A percentile compares a stretch with the other conserved stretches of the same genome.
Evolutionary conservation across 176 grass and related monocot genomes (phyloP).

Genomic region (Cocos nucifera): DNA sequence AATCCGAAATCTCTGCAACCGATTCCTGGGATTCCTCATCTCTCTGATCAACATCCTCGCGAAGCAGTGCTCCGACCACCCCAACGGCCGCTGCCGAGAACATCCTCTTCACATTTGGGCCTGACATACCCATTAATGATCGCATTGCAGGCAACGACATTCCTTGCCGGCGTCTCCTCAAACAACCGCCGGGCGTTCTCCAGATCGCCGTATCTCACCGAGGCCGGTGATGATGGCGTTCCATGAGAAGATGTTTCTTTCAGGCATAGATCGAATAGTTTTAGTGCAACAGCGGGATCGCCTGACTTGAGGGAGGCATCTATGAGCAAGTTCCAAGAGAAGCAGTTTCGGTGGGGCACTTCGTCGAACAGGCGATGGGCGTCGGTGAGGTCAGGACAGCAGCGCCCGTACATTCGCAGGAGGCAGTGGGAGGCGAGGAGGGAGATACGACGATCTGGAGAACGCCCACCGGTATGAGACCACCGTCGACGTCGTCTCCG

Average conservation of each 20-base stretch:
- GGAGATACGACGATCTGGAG: too few relatives aligned
- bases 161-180: conserved; percentile 43
- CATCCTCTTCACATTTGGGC: too few relatives aligned
- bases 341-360: conserved; percentile 39
- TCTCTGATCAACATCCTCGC: too few relatives aligned
- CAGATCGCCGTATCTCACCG: conserved; percentile 22
- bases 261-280: conserved; percentile 46
- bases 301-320: conserved; percentile 27
- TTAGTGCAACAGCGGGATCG: conserved; percentile 21
- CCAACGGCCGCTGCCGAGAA: too few relatives aligned
- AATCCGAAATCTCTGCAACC: too few relatives aligned
- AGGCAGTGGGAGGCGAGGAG: conserved; percentile 33
- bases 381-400: conserved; percentile 13
- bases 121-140: background rate
- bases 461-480: too few relatives aligned
- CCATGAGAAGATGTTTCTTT: conserved; percentile 50
- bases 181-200: conserved; percentile 22
- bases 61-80: too few relatives aligned
- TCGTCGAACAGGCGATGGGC: conserved; percentile 41
- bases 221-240: conserved; percentile 35
- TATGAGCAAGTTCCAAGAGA: conserved; percentile 49
- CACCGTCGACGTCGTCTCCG: too few relatives aligned
- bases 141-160: conserved; percentile 33
- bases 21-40: too few relatives aligned
- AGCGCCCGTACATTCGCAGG: conserved; percentile 43